Conservation (phyloP, 257 asterid genomes). For the Paraleonurus japonicus region DNA sequence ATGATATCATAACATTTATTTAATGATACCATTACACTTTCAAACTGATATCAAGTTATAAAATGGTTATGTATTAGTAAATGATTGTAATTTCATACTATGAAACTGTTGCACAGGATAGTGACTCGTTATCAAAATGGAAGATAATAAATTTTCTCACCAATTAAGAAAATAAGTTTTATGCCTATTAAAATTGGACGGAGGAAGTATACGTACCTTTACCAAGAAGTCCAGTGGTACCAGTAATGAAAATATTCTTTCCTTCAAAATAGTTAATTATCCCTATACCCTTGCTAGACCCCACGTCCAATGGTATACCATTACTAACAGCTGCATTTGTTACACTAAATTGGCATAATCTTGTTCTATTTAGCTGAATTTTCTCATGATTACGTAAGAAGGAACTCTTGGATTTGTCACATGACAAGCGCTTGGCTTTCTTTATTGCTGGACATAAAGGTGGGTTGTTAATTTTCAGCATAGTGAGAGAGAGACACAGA, state of each 20-base stretch:
- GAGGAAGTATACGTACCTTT: no score
- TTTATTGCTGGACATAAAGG: not conserved
- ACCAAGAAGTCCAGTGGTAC: slow-evolving; percentile 60
- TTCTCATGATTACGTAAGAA: not conserved
- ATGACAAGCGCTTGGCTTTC: not conserved
- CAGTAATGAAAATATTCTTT: slow-evolving; percentile 50
- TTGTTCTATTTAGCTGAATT: not conserved
- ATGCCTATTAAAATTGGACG: no score
- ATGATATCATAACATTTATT: no score
- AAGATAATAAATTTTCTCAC: no score
- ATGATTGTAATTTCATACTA: no score
- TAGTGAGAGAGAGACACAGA: not conserved
- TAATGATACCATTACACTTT: no score
- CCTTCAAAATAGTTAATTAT: slow-evolving; percentile 39
- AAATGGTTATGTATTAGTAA: no score
- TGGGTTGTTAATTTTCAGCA: not conserved
- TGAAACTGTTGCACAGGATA: no score
- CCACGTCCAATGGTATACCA: slow-evolving; percentile 31
- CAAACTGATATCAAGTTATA: no score
- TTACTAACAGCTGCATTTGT: not conserved
- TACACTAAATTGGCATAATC: not conserved
- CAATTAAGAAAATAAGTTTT: no score
- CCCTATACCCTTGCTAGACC: slow-evolving; percentile 37
- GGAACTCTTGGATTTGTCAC: slow-evolving; percentile 6
- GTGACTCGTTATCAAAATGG: no score